These are phyloP conservation scores for Lophiostoma macrostomum DNA, from an alignment of 495 filamentous ascomycete species.

Conservation along the genomic window DNA sequence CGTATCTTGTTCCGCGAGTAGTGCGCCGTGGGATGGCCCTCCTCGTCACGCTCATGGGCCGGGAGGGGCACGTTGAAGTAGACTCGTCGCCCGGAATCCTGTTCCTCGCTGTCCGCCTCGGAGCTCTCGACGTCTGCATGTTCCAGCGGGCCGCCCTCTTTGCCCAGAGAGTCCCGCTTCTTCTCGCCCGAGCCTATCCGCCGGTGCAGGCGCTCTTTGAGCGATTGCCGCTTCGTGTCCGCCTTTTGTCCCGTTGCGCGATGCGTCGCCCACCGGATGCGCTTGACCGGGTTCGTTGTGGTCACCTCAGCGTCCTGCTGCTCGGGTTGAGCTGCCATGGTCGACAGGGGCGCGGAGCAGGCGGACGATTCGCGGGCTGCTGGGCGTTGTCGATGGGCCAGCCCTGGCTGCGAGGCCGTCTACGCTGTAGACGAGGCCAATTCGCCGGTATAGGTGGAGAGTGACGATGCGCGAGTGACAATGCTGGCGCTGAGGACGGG, in stretches of 20 bases:
- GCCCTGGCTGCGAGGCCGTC: conserved; percentile 32
- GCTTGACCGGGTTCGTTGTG: conserved; percentile 59
- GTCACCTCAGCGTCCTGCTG: conserved; percentile 38
- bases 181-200: conserved; percentile 61
- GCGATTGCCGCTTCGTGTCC: conserved; percentile 74
- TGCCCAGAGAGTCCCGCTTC: conserved; percentile 61
- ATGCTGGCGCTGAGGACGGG: neutral
- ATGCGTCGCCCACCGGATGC: conserved; percentile 93
- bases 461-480: conserved; percentile 5
- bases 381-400: conserved; percentile 16
- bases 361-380: conserved; percentile 10
- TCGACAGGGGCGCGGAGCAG: conserved; percentile 6
- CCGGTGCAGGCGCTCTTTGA: conserved; percentile 74
- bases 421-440: conserved; percentile 25
- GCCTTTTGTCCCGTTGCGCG: conserved; percentile 70
- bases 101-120: conserved; percentile 41
- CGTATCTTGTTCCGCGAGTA: conserved; percentile 95
- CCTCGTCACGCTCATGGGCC: conserved; percentile 72
- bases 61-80: conserved; percentile 89
- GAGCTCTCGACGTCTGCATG: conserved; percentile 42
- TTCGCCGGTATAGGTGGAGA: conserved; percentile 6
- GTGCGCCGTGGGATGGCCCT: conserved; percentile 65
- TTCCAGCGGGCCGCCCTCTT: conserved; percentile 45
- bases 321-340: conserved; percentile 31
- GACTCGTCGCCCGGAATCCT: conserved; percentile 51